Evolutionary conservation across 2,329 filamentous ascomycete genomes (phyloP), one percentile per base, ranked within the genome.

Genomic region (Aspergillus alliaceus): DNA sequence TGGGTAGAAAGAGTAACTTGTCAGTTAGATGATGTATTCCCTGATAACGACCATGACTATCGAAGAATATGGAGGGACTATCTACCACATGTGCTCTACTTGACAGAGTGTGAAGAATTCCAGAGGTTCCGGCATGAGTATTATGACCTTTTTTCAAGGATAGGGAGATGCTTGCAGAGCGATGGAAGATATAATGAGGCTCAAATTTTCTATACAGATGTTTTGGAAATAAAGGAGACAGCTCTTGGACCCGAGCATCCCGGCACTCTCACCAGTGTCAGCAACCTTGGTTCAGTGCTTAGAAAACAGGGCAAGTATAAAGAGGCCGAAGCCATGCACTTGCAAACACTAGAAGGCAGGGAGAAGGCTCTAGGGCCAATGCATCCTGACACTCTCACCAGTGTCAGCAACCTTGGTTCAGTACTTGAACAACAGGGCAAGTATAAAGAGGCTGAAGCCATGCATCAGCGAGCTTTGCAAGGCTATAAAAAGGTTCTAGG

Each of bases 211-310:
- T n/a, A n/a, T n/a, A n/a, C 50, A 37, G 50, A 53, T 34, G 11
- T 24, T 15, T 4, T 53, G 15, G n/a, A 25, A 15, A 27, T 15
- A n/a, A 11, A 35, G 18, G 8, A 31, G 20, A 22, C 47, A 31
- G 32, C 31, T 31, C 31, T 27, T n/a, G 54, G 49, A 15, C 27
- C 32, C 39, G 54, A 52, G 48, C 1, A 57, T 52, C 37, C 29
- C 50, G 18, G 59, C 20, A 71, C 66, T 8, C 52, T 69, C 9
- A 51, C 8, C 24, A 53, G 48, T 35, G 42, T 53, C 40, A 25
- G 18, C 37, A 37, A 53, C 14, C 50, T 57, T 3, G 40, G 2
- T 35, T 35, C 11, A 34, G 37, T 20, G 25, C 37, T 14, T 15
- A 6, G 18, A 8, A n/a, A 37, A 3, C 40, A 53, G 34, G 51